phyloP scores from a whole-genome alignment of 2,329 filamentous ascomycete species.

The Cytospora schulzeri region DNA sequence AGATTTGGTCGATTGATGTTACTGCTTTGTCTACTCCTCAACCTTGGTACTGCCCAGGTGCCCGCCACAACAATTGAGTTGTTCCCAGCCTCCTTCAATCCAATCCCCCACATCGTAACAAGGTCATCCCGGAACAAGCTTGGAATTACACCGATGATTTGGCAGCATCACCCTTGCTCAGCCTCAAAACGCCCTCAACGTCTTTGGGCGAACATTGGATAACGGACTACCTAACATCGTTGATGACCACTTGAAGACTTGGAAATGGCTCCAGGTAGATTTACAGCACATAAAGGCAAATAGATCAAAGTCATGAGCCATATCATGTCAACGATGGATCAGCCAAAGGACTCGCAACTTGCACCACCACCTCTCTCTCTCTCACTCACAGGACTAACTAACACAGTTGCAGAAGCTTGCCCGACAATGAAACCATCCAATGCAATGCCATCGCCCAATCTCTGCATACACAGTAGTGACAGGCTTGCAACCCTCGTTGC shows the following conservation, averaged over 20 bases:
- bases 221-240: too few relatives aligned
- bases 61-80: background rate
- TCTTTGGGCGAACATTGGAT: background rate
- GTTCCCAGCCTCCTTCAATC: slow-evolving; percentile 10
- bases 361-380: background rate
- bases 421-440: slow-evolving; percentile 32
- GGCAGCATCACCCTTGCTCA: slow-evolving; percentile 1
- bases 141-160: background rate
- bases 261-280: too few relatives aligned
- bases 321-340: too few relatives aligned
- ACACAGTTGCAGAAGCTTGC: background rate
- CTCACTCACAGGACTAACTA: too few relatives aligned
- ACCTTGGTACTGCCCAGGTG: too few relatives aligned
- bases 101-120: background rate
- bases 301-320: background rate
- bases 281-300: too few relatives aligned
- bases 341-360: background rate
- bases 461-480: slow-evolving; percentile 37
- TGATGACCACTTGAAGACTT: background rate
- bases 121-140: background rate
- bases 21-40: background rate
- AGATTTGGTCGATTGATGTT: background rate
- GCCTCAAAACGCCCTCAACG: background rate
- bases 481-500: slow-evolving; percentile 31
- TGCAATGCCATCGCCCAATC: slow-evolving; percentile 36